Evolutionary conservation across 139 green algal genomes (phyloP).

Genomic region (Chlamydomonas sp.): DNA sequence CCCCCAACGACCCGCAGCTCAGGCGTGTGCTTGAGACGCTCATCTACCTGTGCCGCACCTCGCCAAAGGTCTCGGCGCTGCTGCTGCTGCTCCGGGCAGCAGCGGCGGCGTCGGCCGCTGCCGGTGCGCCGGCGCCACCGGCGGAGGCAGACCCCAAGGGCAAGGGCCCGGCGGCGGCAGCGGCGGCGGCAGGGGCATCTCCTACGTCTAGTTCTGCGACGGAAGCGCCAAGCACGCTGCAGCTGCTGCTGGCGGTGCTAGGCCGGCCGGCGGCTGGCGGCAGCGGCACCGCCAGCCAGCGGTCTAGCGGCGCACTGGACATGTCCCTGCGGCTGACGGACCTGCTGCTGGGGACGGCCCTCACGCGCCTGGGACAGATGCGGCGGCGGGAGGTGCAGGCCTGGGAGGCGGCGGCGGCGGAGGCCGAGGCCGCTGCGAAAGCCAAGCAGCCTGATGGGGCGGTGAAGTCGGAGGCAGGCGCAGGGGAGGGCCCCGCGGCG

Average conservation of each 20-base stretch:
- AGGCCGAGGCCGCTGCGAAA: not conserved
- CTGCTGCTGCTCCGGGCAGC: slow-evolving; percentile 12
- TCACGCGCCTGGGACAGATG: slow-evolving; percentile 14
- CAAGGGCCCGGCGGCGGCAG: slow-evolving; percentile 3
- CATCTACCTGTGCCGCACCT: slow-evolving; percentile 29
- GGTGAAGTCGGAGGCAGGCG: not conserved
- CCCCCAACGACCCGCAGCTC: slow-evolving; percentile 17
- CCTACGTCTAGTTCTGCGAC: not conserved
- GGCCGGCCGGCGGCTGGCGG: slow-evolving; percentile 54
- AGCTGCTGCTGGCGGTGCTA: slow-evolving; percentile 81
- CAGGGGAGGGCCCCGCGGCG: not conserved
- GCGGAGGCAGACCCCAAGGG: slow-evolving; percentile 29
- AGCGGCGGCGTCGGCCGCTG: not conserved
- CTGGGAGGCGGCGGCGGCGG: slow-evolving; percentile 15
- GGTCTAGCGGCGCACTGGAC: slow-evolving; percentile 53
- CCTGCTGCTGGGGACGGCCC: slow-evolving; percentile 50
- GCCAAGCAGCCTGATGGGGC: not conserved
- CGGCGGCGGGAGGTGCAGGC: slow-evolving; percentile 36
- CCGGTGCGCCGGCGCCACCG: not conserved
- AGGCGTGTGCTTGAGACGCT: slow-evolving; percentile 6
- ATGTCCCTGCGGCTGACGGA: slow-evolving; percentile 73
- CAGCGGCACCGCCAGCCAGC: slow-evolving; percentile 46
- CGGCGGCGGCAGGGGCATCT: not conserved
- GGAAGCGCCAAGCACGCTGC: slow-evolving; percentile 48
- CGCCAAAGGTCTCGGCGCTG: slow-evolving; percentile 17